Percentiles rank a stretch among this genome's conserved stretches.
phyloP scores from a whole-genome alignment of 352 stramenopile species.

The Pythium brassicae region DNA sequence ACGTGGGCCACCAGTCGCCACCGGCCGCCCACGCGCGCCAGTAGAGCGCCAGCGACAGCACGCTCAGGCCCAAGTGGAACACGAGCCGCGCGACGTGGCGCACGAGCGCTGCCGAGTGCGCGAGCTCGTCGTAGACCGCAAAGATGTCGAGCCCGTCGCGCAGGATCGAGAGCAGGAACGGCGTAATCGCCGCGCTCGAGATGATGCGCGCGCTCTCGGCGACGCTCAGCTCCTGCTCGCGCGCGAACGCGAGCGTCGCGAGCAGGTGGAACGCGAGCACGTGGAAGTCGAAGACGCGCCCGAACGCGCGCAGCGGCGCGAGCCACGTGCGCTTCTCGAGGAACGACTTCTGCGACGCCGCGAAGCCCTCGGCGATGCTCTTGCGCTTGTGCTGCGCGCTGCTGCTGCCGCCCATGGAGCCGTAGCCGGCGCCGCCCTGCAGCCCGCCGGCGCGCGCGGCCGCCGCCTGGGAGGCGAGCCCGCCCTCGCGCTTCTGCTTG shows the following conservation, averaged over 20 bases:
- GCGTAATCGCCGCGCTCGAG: slow-evolving; percentile 92
- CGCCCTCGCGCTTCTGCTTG: slow-evolving; percentile 36
- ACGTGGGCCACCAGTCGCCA: slow-evolving; percentile 58
- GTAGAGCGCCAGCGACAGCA: slow-evolving; percentile 68
- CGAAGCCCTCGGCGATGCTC: slow-evolving; percentile 89
- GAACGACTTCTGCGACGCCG: slow-evolving; percentile 94
- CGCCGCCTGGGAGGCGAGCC: slow-evolving; percentile 12
- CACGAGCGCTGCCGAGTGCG: slow-evolving; percentile 50
- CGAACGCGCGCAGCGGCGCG: slow-evolving; percentile 92
- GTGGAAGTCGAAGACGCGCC: slow-evolving; percentile 97
- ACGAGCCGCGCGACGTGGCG: slow-evolving; percentile 87
- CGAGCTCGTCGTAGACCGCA: slow-evolving; percentile 63
- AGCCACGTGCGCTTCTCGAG: slow-evolving; percentile 98
- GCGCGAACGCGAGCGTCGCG: slow-evolving; percentile 88
- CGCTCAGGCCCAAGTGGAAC: slow-evolving; percentile 54
- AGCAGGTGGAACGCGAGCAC: slow-evolving; percentile 97
- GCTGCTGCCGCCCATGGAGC: slow-evolving; percentile 7
- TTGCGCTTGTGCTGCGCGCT: slow-evolving; percentile 48
- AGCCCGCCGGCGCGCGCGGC: slow-evolving; percentile 12
- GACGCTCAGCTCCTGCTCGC: slow-evolving; percentile 89
- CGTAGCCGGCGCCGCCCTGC: slow-evolving; percentile 10
- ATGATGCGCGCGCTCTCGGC: slow-evolving; percentile 80
- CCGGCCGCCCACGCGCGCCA: slow-evolving; percentile 74
- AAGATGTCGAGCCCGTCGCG: slow-evolving; percentile 93
- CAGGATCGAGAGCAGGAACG: slow-evolving; percentile 81